A percentile compares a stretch with the other conserved stretches of the same genome.
phyloP scores from a whole-genome alignment of 2,329 filamentous ascomycete species.

The Xylaria sp. region DNA sequence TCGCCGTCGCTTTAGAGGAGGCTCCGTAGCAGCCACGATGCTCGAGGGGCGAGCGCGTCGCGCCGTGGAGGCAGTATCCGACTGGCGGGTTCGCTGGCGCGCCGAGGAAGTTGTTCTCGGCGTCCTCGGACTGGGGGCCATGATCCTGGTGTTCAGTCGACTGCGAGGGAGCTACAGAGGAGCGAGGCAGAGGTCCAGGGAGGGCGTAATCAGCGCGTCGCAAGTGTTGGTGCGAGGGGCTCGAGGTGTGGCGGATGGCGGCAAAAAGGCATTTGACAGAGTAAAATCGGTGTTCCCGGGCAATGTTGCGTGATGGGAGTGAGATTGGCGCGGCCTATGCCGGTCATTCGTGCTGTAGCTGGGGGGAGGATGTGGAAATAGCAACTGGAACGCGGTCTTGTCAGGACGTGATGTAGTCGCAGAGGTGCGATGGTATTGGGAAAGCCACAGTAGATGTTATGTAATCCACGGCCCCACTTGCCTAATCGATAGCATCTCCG shows the following conservation, averaged over 20 bases:
- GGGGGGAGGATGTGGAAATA: constrained; percentile 24
- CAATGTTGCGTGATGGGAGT: constrained; percentile 6
- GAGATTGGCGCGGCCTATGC: constrained; percentile 23
- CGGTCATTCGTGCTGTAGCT: constrained; percentile 34
- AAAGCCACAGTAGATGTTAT: constrained; percentile 36
- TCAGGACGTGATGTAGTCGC: constrained; percentile 40
- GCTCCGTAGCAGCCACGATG: constrained; percentile 62
- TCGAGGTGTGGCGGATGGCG: constrained; percentile 44
- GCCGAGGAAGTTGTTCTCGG: constrained; percentile 44
- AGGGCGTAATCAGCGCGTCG: constrained; percentile 51
- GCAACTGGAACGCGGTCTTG: constrained; percentile 41
- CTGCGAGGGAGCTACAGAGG: constrained; percentile 7
- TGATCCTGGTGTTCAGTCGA: constrained; percentile 33
- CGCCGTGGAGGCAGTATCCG: constrained; percentile 40
- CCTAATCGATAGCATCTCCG: constrained; percentile 34
- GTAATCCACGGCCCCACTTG: constrained; percentile 40
- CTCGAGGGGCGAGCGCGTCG: constrained; percentile 52
- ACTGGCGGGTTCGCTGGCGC: constrained; percentile 46
- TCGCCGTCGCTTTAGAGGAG: constrained; percentile 75
- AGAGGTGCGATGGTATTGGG: constrained; percentile 38
- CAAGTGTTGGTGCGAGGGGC: constrained; percentile 48
- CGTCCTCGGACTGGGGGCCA: constrained; percentile 51
- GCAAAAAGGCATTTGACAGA: constrained; percentile 51
- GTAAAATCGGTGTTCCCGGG: constrained; percentile 10
- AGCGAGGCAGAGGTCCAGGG: constrained; percentile 24